Base-by-base conservation (phyloP, 1,284 basidiomycete species). In the Ustilago shanxiensis region DNA sequence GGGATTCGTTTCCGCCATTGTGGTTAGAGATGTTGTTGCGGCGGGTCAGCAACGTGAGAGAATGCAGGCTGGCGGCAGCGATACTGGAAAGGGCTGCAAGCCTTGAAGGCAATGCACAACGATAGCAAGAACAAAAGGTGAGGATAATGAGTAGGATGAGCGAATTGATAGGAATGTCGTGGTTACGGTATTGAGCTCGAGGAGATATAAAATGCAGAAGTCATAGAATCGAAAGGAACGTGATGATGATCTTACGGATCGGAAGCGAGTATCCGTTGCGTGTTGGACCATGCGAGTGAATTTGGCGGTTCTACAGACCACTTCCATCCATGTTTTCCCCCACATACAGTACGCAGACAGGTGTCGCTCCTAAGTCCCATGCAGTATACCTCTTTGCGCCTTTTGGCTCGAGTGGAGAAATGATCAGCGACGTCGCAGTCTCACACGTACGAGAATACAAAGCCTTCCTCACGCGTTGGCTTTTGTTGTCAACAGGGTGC, bases 1-100 rank as follows among this genome's bases (percentile, higher is more conserved):
- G 8, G 65, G 50, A 22, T 65, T 68, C 35, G 74, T 7, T 41
- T 66, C 66, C 2, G 74, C 66, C 74, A 77, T 77, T 52, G 3
- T 54, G n/a, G 8, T 44, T 3, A 8, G 20, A 6, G 37, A 7
- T 11, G 18, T 41, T 16, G 18, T 10, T 20, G 41, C 7, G 9
- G 8, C 20, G 41, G n/a, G 5, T 20, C 41, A 22, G 41, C 20
- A n/a, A 22, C 7, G 6, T n/a, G 41, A 44, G 41, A n/a, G 18
- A 41, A 16, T 20, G 55, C 31, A 11, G 31, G 35, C 54, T n/a
- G 39, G 24, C 37, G 37, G 37, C 37, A 28, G 37, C 11, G 37
- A 29, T 44, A n/a, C 3, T 26, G 54, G 16, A 28, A 4, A 24
- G 24, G 18, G 28, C 11, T 18, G 54, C 37, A 26, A 26, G 37